Conservation (phyloP, 805 yeast genomes). For the Alloascoidea hylecoeti region DNA sequence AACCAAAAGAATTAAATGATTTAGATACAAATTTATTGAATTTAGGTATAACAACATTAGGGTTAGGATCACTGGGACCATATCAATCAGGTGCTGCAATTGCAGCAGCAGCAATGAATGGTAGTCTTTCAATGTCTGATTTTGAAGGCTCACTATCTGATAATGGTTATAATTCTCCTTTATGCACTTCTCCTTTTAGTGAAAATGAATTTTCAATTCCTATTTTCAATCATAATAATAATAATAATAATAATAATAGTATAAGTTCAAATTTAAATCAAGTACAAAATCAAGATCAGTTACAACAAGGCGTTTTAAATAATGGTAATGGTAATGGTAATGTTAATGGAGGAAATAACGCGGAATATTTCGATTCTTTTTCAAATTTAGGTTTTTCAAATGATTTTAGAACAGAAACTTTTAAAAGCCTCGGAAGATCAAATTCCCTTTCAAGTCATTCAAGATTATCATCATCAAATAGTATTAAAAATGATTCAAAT, state of each 20-base stretch:
- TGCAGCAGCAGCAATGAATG: constrained; percentile 17
- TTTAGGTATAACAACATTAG: background rate
- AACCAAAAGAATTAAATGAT: background rate
- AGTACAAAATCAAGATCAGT: no score
- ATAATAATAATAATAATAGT: background rate
- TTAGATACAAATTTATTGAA: background rate
- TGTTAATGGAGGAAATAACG: background rate
- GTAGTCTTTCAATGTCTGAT: constrained; percentile 16
- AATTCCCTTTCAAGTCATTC: background rate
- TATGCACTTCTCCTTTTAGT: constrained; percentile 6
- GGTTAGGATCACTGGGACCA: constrained; percentile 12
- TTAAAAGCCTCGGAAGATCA: constrained; percentile 1
- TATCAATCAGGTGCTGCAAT: constrained; percentile 18
- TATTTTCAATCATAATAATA: background rate
- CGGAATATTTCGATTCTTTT: no score
- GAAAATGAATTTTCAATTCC: constrained; percentile 4
- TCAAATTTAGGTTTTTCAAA: background rate
- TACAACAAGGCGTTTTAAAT: no score
- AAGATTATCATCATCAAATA: no score
- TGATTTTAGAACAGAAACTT: background rate
- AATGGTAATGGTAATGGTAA: background rate
- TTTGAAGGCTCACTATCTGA: constrained; percentile 11
- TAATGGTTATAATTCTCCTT: constrained; percentile 5
- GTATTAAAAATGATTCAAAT: no score
- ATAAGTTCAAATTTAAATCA: no score